These are phyloP conservation scores for Solanum chiquidenum DNA, from an alignment of 257 asterid genomes.

Conservation along the genomic window DNA sequence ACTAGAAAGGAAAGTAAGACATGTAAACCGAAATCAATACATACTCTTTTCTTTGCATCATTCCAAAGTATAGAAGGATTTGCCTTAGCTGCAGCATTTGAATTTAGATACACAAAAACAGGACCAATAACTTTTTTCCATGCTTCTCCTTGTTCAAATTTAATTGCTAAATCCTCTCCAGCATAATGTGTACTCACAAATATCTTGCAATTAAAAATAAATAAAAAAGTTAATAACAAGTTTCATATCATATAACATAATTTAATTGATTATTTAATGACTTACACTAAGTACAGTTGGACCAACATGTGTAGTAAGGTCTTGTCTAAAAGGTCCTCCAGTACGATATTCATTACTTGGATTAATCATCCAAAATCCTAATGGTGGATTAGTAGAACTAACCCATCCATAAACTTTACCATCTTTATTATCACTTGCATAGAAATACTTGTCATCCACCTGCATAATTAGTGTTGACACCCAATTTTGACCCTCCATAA, in stretches of 20 bases:
- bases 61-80: conserved; percentile 49
- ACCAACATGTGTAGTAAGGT: conserved; percentile 64
- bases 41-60: conserved; percentile 46
- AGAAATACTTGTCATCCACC: conserved; percentile 69
- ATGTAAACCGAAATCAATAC: not conserved
- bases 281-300: conserved; percentile 52
- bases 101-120: conserved; percentile 38
- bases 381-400: conserved; percentile 2
- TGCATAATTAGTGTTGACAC: conserved; percentile 7
- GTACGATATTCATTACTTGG: conserved; percentile 52
- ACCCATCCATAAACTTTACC: conserved; percentile 51
- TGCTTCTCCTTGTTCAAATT: conserved; percentile 29
- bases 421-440: conserved; percentile 42
- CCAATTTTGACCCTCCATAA: too few species aligned
- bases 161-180: conserved; percentile 39
- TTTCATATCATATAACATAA: not conserved
- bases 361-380: conserved; percentile 69
- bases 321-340: conserved; percentile 60
- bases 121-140: conserved; percentile 81
- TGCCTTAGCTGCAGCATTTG: conserved; percentile 11
- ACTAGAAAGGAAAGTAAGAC: not conserved
- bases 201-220: conserved; percentile 26
- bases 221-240: not conserved
- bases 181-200: conserved; percentile 59
- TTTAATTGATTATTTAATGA: not conserved